phyloP scores from a whole-genome alignment of 148 eudicot genomes.

The Fallopia convolvulus region DNA sequence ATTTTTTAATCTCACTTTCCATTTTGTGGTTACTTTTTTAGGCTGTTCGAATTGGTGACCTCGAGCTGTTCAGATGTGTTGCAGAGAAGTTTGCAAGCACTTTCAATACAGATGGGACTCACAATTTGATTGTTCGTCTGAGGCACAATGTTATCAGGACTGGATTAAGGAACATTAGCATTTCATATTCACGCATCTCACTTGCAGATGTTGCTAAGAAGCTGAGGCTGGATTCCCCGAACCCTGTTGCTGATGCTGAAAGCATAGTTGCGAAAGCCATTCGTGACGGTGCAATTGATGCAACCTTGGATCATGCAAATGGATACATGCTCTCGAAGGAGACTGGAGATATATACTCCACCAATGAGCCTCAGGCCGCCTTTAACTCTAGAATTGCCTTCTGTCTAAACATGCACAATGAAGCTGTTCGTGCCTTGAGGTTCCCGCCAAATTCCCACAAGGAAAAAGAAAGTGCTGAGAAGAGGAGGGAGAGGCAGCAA shows the following conservation, averaged over 20 bases:
- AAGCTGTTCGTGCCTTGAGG: conserved; percentile 80
- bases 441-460: conserved; percentile 86
- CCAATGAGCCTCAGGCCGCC: conserved; percentile 86
- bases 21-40: conserved; percentile 8
- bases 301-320: conserved; percentile 73
- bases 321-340: conserved; percentile 95
- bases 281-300: conserved; percentile 95
- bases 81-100: conserved; percentile 74
- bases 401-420: conserved; percentile 94
- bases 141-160: conserved; percentile 93
- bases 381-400: conserved; percentile 93
- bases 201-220: conserved; percentile 79
- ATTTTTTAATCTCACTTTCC: not conserved
- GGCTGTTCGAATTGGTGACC: conserved; percentile 96
- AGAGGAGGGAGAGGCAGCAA: conserved; percentile 93
- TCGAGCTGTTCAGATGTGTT: conserved; percentile 65
- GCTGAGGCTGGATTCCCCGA: conserved; percentile 68
- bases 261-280: conserved; percentile 92
- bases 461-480: conserved; percentile 91
- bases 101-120: conserved; percentile 66
- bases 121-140: conserved; percentile 77
- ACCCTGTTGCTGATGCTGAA: conserved; percentile 95
- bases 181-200: conserved; percentile 87
- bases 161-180: conserved; percentile 85
- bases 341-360: conserved; percentile 93